Evolutionary conservation across 1,284 basidiomycete species (phyloP).

Genomic region (Malassezia restricta): DNA sequence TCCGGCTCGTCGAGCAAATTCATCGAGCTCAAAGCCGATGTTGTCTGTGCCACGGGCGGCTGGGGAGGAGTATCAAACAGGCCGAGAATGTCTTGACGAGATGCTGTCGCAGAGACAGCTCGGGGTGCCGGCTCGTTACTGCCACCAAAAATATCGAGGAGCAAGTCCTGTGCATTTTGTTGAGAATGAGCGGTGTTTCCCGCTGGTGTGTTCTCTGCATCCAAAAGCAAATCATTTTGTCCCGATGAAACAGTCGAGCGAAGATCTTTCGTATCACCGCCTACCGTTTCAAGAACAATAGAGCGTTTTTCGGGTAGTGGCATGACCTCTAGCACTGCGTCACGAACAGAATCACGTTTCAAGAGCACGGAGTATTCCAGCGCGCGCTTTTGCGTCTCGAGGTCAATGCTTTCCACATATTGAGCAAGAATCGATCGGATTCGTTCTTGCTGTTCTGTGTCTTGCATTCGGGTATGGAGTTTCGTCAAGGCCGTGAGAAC

Average conservation of each 20-base stretch:
- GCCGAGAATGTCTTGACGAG: conserved; percentile 76
- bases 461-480: conserved; percentile 61
- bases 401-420: conserved; percentile 68
- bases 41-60: background rate
- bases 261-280: conserved; percentile 21
- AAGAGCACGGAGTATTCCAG: conserved; percentile 86
- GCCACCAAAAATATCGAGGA: conserved; percentile 83
- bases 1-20: conserved; percentile 57
- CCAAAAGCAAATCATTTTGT: background rate
- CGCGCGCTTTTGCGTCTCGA: conserved; percentile 88
- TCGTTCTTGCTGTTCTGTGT: conserved; percentile 60
- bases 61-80: conserved; percentile 56
- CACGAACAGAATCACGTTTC: conserved; percentile 56
- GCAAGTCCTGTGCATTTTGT: conserved; percentile 66
- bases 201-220: conserved; percentile 4
- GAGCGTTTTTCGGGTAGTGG: conserved; percentile 77
- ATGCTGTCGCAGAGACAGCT: conserved; percentile 47
- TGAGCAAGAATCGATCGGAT: conserved; percentile 61
- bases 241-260: conserved; percentile 20
- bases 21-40: conserved; percentile 18
- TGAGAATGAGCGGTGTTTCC: background rate
- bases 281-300: conserved; percentile 39
- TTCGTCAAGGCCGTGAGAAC: conserved; percentile 82
- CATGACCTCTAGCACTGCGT: conserved; percentile 95
- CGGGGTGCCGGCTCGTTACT: conserved; percentile 16